These are phyloP conservation scores for Psilocybe tampanensis DNA, from an alignment of 768 basidiomycete genomes.

Conservation along the genomic window DNA sequence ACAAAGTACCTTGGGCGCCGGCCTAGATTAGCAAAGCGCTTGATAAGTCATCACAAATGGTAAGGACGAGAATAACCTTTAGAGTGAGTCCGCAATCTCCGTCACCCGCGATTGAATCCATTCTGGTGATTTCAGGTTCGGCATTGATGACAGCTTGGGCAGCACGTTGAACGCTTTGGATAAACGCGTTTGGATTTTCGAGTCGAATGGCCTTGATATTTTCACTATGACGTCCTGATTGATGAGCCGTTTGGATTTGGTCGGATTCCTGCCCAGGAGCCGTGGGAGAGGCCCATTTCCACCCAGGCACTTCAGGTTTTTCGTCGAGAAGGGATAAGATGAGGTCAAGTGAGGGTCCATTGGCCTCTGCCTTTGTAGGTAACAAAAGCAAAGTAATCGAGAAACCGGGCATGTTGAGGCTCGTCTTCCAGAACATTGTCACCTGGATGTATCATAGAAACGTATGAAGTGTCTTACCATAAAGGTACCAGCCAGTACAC, in stretches of 20 bases:
- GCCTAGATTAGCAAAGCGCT: slow-evolving; percentile 33
- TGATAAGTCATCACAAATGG: neutral
- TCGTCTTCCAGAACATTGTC: slow-evolving; percentile 54
- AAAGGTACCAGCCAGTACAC: slow-evolving; percentile 79
- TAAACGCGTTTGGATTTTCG: slow-evolving; percentile 52
- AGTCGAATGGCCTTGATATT: slow-evolving; percentile 12
- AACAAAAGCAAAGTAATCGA: slow-evolving; percentile 83
- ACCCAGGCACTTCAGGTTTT: slow-evolving; percentile 71
- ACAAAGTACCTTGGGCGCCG: slow-evolving; percentile 65
- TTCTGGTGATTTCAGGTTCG: slow-evolving; percentile 87
- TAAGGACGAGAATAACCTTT: slow-evolving; percentile 32
- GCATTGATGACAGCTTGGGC: slow-evolving; percentile 70
- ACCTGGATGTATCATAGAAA: neutral
- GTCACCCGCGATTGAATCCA: slow-evolving; percentile 93
- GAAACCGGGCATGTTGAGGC: slow-evolving; percentile 92
- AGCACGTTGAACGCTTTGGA: slow-evolving; percentile 54
- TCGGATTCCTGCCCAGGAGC: slow-evolving; percentile 32
- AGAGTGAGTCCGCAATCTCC: slow-evolving; percentile 66
- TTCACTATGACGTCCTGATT: slow-evolving; percentile 1
- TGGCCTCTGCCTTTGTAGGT: slow-evolving; percentile 45
- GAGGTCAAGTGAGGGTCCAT: slow-evolving; percentile 37
- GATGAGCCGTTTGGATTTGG: slow-evolving; percentile 12
- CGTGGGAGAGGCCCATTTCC: slow-evolving; percentile 72
- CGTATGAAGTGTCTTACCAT: slow-evolving; percentile 56
- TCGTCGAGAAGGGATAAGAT: slow-evolving; percentile 75